Conservation (phyloP, 1,284 basidiomycete genomes). For the Ganoderma leucocontextum region DNA sequence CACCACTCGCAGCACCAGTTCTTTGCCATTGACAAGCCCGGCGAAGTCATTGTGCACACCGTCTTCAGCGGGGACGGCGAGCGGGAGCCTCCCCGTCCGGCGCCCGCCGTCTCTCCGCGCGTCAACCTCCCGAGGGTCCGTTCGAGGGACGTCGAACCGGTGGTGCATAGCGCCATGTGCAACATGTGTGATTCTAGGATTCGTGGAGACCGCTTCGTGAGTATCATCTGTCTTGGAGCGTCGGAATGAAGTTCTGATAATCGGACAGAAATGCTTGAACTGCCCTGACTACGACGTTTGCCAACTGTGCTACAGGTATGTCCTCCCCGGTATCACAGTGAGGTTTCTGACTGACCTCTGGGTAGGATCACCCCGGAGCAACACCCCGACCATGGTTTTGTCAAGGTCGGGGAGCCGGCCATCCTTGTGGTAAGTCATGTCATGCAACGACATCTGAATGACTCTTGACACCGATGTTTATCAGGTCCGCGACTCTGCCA, state of each 20-base stretch:
- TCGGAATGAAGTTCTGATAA: conserved; percentile 11
- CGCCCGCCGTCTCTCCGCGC: neutral
- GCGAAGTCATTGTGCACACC: conserved; percentile 69
- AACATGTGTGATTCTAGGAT: conserved; percentile 80
- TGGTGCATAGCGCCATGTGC: conserved; percentile 69
- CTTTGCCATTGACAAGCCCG: conserved; percentile 69
- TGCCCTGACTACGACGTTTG: conserved; percentile 87
- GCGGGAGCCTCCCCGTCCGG: conserved; percentile 24
- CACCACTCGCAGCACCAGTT: conserved; percentile 60
- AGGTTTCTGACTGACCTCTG: neutral
- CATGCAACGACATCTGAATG: neutral
- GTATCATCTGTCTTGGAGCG: conserved; percentile 5
- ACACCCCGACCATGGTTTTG: conserved; percentile 83
- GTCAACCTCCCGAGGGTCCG: conserved; percentile 12
- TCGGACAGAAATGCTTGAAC: conserved; percentile 67
- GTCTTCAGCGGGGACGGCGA: conserved; percentile 53
- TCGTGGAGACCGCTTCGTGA: conserved; percentile 66
- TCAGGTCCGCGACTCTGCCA: conserved; percentile 30
- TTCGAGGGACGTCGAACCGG: conserved; percentile 34
- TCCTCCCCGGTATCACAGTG: neutral
- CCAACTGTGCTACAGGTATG: conserved; percentile 69
- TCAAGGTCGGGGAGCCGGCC: conserved; percentile 64
- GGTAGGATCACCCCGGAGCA: conserved; percentile 70
- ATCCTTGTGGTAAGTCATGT: conserved; percentile 61
- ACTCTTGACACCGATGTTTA: neutral